Conservation (phyloP, 495 filamentous ascomycete species). For the Amniculicola lignicola region DNA sequence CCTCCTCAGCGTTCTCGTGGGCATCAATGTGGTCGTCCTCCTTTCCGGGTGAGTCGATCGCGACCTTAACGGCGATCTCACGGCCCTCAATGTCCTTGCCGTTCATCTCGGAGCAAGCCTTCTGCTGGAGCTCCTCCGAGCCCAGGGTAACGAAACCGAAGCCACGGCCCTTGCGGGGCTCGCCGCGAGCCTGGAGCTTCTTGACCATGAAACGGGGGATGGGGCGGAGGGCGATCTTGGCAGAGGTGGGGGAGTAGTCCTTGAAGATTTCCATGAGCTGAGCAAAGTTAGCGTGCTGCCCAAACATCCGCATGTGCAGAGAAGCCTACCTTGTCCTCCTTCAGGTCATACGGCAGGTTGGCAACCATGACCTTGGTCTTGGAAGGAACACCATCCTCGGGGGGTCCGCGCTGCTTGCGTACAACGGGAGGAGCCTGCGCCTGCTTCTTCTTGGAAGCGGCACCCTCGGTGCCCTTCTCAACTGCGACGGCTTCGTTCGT, state of each 20-base stretch:
- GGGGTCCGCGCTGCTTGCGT: constrained; percentile 83
- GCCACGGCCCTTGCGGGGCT: constrained; percentile 97
- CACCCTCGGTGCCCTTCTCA: constrained; percentile 48
- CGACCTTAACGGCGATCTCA: constrained; percentile 99
- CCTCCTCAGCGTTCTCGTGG: constrained; percentile 32
- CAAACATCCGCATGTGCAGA: constrained; percentile 36
- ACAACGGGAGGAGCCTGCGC: constrained; percentile 48
- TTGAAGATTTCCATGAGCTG: constrained; percentile 96
- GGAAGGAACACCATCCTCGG: constrained; percentile 95
- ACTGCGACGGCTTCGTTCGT: constrained; percentile 56
- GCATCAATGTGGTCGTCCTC: constrained; percentile 70
- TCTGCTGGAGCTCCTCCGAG: constrained; percentile 93
- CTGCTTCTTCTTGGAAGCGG: constrained; percentile 43
- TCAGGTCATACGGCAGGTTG: constrained; percentile 96
- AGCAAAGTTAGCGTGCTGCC: constrained; percentile 6
- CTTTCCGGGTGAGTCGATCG: constrained; percentile 98
- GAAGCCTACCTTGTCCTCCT: constrained; percentile 78
- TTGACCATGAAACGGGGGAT: constrained; percentile 99
- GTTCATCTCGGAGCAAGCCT: constrained; percentile 97
- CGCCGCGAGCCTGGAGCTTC: constrained; percentile 95
- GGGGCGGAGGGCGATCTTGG: constrained; percentile 96
- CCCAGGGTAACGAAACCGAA: constrained; percentile 97
- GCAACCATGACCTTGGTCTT: constrained; percentile 99
- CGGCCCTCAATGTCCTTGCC: constrained; percentile 97
- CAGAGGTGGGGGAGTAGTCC: constrained; percentile 82